phyloP scores from a whole-genome alignment of 2,329 filamentous ascomycete genomes.

The Pezizomycotina sp. region DNA sequence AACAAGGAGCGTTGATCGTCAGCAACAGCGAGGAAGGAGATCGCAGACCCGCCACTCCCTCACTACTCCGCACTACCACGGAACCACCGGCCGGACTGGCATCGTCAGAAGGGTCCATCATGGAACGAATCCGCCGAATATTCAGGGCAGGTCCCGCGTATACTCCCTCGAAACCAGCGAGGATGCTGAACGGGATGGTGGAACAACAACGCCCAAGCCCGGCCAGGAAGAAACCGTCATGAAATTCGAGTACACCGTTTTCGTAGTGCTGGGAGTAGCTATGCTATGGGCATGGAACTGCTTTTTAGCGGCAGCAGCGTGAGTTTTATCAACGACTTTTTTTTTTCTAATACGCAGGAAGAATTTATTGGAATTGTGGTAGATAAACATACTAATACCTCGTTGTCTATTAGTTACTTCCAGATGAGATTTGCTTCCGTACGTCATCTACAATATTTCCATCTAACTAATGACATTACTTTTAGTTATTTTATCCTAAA shows the following conservation, averaged over 20 bases:
- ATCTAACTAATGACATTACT: background rate
- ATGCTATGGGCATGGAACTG: slow-evolving; percentile 93
- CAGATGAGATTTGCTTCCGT: slow-evolving; percentile 55
- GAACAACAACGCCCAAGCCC: no score
- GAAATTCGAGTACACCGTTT: slow-evolving; percentile 71
- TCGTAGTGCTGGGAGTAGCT: slow-evolving; percentile 66
- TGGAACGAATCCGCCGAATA: no score
- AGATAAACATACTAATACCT: slow-evolving; percentile 3
- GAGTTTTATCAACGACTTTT: slow-evolving; percentile 2
- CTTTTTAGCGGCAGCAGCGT: slow-evolving; percentile 3
- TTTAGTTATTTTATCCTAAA: background rate
- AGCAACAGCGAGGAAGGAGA: no score
- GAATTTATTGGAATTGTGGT: slow-evolving; percentile 1
- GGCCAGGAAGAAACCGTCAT: no score
- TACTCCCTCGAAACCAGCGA: no score
- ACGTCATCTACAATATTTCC: background rate
- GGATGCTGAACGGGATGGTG: no score
- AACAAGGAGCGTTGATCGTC: no score
- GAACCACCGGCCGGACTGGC: no score
- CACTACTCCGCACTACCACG: no score
- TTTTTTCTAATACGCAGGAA: background rate
- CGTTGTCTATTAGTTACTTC: slow-evolving; percentile 46
- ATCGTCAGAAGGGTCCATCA: no score
- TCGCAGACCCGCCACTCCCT: no score
- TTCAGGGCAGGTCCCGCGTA: no score